These are phyloP conservation scores for Leucocoprinus birnbaumii DNA, from an alignment of 768 basidiomycete species.

Conservation along the genomic window DNA sequence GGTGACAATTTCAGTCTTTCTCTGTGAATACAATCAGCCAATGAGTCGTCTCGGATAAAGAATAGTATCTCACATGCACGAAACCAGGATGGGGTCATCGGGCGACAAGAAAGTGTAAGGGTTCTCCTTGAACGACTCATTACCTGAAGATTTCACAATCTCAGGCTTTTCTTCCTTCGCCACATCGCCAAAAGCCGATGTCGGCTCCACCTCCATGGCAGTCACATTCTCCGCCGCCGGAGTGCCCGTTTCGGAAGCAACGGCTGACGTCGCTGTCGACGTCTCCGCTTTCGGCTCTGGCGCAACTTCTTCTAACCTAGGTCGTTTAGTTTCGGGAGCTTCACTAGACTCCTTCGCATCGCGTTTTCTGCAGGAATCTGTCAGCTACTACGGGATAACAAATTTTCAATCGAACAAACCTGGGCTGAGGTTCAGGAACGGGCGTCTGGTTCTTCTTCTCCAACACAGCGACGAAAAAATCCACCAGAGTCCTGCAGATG, in stretches of 20 bases:
- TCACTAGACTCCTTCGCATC: slow-evolving; percentile 39
- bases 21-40: slow-evolving; percentile 33
- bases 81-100: slow-evolving; percentile 64
- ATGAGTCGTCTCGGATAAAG: not conserved
- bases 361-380: slow-evolving; percentile 40
- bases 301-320: slow-evolving; percentile 24
- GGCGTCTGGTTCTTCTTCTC: slow-evolving; percentile 37
- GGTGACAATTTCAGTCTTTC: slow-evolving; percentile 66
- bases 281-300: not conserved
- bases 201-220: slow-evolving; percentile 1
- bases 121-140: slow-evolving; percentile 76
- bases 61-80: slow-evolving; percentile 71
- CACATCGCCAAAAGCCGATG: slow-evolving; percentile 9
- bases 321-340: slow-evolving; percentile 49
- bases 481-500: slow-evolving; percentile 97
- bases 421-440: not conserved
- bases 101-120: slow-evolving; percentile 82
- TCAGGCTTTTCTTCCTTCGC: slow-evolving; percentile 19
- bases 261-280: not conserved
- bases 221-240: slow-evolving; percentile 1
- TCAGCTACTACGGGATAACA: not conserved
- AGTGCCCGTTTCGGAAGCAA: not conserved
- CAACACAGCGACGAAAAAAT: slow-evolving; percentile 94
- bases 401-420: not conserved
- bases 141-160: slow-evolving; percentile 18